These are phyloP conservation scores for Sporisorium scitamineum DNA, from an alignment of 1,284 basidiomycete species.

Conservation along the genomic window DNA sequence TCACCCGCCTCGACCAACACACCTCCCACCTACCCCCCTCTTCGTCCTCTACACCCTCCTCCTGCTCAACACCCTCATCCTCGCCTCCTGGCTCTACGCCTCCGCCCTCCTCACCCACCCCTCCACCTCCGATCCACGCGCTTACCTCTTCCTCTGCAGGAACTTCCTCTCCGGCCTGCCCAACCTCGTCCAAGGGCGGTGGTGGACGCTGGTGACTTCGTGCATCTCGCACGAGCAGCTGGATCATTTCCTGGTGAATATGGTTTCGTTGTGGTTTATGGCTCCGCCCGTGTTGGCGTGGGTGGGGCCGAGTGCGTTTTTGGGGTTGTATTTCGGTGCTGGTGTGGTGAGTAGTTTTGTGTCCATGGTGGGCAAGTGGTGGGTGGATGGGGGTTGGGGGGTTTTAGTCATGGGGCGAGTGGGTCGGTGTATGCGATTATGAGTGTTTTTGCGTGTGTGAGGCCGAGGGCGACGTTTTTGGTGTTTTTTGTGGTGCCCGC, in stretches of 20 bases:
- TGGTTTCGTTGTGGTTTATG: constrained; percentile 83
- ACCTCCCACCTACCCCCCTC: background rate
- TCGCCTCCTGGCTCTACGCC: constrained; percentile 51
- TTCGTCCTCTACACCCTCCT: constrained; percentile 45
- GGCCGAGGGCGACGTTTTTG: constrained; percentile 79
- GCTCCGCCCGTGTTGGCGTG: constrained; percentile 78
- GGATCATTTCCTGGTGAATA: constrained; percentile 81
- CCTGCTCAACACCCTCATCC: constrained; percentile 53
- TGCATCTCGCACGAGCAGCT: constrained; percentile 52
- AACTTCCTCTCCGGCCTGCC: constrained; percentile 77
- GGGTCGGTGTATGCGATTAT: constrained; percentile 77
- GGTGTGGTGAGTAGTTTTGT: constrained; percentile 68
- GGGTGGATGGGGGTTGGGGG: too few relatives aligned
- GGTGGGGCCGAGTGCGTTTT: constrained; percentile 79
- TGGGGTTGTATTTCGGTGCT: constrained; percentile 80
- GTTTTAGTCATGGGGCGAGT: constrained; percentile 48
- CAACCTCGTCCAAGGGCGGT: constrained; percentile 78
- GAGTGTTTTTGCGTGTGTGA: constrained; percentile 78
- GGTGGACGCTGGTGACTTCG: constrained; percentile 85
- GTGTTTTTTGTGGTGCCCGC: constrained; percentile 81
- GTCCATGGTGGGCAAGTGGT: constrained; percentile 75
- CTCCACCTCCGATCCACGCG: constrained; percentile 72
- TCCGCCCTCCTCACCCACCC: constrained; percentile 9
- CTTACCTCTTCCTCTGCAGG: constrained; percentile 75
- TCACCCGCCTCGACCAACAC: constrained; percentile 11